phyloP scores from a whole-genome alignment of 768 basidiomycete species.

The Lepiota brunneoincarnata region DNA sequence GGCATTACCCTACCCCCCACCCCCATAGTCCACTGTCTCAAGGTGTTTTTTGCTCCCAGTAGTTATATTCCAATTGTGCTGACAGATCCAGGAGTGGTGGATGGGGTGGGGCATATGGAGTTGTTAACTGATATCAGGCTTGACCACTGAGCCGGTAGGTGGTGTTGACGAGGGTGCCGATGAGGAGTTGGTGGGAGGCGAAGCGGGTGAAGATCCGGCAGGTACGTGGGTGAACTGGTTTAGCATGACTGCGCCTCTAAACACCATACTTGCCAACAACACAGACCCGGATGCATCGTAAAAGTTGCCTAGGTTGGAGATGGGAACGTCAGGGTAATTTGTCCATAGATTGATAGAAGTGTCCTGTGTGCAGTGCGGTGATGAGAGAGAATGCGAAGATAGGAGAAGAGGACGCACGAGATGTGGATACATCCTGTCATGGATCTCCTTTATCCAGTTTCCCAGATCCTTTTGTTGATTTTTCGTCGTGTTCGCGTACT shows the following conservation, averaged over 20 bases:
- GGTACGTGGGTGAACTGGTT: slow-evolving; percentile 49
- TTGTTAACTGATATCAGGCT: too few relatives aligned
- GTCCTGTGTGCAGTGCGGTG: slow-evolving; percentile 31
- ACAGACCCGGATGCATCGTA: slow-evolving; percentile 73
- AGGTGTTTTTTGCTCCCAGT: too few relatives aligned
- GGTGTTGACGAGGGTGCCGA: too few relatives aligned
- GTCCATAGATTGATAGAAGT: slow-evolving; percentile 46
- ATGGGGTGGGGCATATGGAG: too few relatives aligned
- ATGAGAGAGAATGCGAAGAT: slow-evolving; percentile 5
- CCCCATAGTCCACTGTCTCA: too few relatives aligned
- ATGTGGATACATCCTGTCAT: slow-evolving; percentile 61
- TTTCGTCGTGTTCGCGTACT: slow-evolving; percentile 45
- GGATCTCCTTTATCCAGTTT: slow-evolving; percentile 71
- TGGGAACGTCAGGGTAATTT: slow-evolving; percentile 65
- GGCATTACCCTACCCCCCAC: too few relatives aligned
- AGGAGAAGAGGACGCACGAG: slow-evolving; percentile 40
- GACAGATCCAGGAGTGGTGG: too few relatives aligned
- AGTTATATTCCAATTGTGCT: too few relatives aligned
- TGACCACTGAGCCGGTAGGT: too few relatives aligned
- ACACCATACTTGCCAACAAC: slow-evolving; percentile 74
- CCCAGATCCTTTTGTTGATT: slow-evolving; percentile 56
- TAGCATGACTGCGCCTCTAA: slow-evolving; percentile 60
- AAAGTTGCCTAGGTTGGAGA: slow-evolving; percentile 46
- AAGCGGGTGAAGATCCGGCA: slow-evolving; percentile 31
- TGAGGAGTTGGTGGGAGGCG: too few relatives aligned